Base-by-base conservation (phyloP, 352 stramenopile genomes). In the Pythium dissotocum region DNA sequence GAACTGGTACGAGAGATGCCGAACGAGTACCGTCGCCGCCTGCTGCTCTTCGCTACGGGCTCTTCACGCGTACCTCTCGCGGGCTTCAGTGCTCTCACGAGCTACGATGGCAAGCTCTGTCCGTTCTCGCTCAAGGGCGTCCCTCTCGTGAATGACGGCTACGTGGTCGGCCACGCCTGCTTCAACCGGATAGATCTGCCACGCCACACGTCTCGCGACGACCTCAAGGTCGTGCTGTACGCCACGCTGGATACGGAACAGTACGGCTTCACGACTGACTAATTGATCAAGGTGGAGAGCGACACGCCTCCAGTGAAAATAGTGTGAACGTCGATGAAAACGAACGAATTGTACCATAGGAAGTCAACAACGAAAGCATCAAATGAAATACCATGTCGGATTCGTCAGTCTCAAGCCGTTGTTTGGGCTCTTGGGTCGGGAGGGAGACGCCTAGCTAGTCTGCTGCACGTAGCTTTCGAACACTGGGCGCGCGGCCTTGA, bases 401-500 rank as follows among this genome's bases (percentile, higher is more conserved):
- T 49, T 32, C 46, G 44, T 51, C 44, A 21, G 44, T 28, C 26
- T 14, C 36, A 44, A 7, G 10, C 10, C 4, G 36, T 44, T 14
- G 36, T 44, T 10, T 44, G 21, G 21, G 36, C 6, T 16, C 12
- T 44, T 12, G 10, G 10, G 12, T 14, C 36, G 12, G 12, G 7
- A 16, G 2, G 36, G 12, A 10, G 32, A 46, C 24, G 28, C 51
- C 52, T 91, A 93, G 58, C 83, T 92, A 7, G 86, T 97, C 73
- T 98, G 90, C 69, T 97, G 92, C 70, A 99, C 96, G 69, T 99
- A 98, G 65, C 93, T 83, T 77, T 99, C 96, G 77, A 99, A 99
- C 70, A 98, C 91, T 40, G 89, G 89, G 57, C 91, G 88, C 2
- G 97, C 97, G 46, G 97, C 95, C 75, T 98, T 97, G 79, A 99